phyloP scores from a whole-genome alignment of 2,329 filamentous ascomycete species.

The Seiridium cupressi region DNA sequence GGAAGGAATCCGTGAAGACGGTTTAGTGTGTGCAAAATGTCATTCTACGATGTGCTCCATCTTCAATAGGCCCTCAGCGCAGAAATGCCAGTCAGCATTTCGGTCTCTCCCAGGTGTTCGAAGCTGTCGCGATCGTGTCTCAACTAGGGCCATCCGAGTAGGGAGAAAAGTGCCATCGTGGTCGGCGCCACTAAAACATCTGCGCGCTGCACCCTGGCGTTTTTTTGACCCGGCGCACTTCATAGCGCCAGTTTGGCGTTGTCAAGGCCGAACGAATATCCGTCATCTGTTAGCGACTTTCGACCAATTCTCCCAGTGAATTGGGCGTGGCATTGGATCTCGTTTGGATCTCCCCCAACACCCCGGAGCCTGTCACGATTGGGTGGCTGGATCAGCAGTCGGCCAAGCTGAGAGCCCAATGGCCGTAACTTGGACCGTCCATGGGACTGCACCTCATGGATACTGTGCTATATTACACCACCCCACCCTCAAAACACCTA shows the following conservation, averaged over 20 bases:
- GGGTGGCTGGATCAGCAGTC: constrained; percentile 9
- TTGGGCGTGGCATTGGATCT: neutral
- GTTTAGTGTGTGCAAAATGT: too few species aligned
- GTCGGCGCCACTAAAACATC: neutral
- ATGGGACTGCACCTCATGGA: neutral
- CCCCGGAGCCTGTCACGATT: constrained; percentile 17
- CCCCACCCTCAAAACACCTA: too few species aligned
- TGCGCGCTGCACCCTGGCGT: neutral
- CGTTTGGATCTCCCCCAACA: constrained; percentile 22
- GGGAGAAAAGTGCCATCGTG: too few species aligned
- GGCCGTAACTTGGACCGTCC: neutral
- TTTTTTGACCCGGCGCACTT: neutral
- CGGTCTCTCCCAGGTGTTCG: too few species aligned
- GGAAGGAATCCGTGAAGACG: too few species aligned
- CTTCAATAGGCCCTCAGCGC: too few species aligned
- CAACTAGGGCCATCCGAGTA: too few species aligned
- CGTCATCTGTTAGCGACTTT: neutral
- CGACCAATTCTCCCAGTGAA: constrained; percentile 2
- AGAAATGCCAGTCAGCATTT: too few species aligned
- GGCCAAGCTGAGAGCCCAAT: constrained; percentile 2
- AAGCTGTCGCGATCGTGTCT: too few species aligned
- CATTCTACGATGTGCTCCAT: too few species aligned
- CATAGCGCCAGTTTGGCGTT: neutral
- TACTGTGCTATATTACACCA: too few species aligned
- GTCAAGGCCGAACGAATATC: neutral